Evolutionary conservation across 306 rosid species (phyloP).

Genomic region (Pachyrhizus erosus): DNA sequence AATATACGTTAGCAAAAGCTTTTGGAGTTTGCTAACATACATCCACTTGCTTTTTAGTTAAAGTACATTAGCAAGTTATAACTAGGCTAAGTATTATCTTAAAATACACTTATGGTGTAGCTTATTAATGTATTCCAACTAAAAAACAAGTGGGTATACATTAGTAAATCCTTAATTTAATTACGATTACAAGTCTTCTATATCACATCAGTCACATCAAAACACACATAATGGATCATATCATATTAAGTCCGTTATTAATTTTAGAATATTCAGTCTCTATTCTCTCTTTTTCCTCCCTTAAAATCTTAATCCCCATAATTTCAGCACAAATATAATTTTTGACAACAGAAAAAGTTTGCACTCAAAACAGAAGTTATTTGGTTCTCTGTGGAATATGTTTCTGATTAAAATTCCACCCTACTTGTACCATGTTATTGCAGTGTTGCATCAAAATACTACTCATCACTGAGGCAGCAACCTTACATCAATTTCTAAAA

Average conservation of each 20-base stretch:
- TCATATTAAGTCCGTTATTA: not conserved
- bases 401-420: not conserved
- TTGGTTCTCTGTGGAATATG: slow-evolving; percentile 10
- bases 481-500: slow-evolving; percentile 12
- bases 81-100: too few relatives aligned
- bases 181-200: not conserved
- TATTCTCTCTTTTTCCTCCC: slow-evolving; percentile 5
- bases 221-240: not conserved
- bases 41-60: too few relatives aligned
- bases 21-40: too few relatives aligned
- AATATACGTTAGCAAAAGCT: too few relatives aligned
- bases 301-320: not conserved
- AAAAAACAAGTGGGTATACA: too few relatives aligned
- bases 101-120: too few relatives aligned
- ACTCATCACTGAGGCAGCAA: slow-evolving; percentile 1
- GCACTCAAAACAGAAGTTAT: not conserved
- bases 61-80: too few relatives aligned
- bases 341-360: not conserved
- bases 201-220: not conserved
- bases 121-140: too few relatives aligned
- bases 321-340: not conserved
- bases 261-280: slow-evolving; percentile 18
- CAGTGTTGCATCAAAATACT: not conserved
- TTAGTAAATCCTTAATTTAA: too few relatives aligned
- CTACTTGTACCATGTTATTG: not conserved